Conservation (phyloP, 768 basidiomycete species). For the Leucocoprinus sp. region DNA sequence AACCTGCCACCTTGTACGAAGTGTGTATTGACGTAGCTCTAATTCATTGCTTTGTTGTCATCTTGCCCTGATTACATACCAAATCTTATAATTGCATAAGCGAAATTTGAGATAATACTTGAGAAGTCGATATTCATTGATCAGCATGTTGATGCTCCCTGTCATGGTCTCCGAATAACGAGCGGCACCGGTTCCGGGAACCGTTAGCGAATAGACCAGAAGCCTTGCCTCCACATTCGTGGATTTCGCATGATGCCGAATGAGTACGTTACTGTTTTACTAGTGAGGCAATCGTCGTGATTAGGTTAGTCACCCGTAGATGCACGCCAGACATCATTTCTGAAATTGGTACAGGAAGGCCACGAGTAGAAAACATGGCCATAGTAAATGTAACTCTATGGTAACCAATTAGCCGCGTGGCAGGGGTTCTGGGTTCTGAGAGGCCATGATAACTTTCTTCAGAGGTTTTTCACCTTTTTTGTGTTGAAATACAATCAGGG, state of each 20-base stretch:
- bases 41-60: background rate
- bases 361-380: background rate
- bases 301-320: background rate
- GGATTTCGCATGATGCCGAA: constrained; percentile 2
- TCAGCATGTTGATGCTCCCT: background rate
- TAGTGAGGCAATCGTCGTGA: background rate
- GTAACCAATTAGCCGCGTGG: constrained; percentile 7
- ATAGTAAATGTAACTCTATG: background rate
- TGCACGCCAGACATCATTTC: constrained; percentile 6
- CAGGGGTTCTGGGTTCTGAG: background rate
- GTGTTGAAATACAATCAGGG: too few species aligned
- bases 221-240: constrained; percentile 2
- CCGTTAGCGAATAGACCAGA: constrained; percentile 3
- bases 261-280: background rate
- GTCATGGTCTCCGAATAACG: constrained; percentile 2
- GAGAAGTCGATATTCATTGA: too few species aligned
- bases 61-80: background rate
- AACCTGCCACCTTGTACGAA: background rate
- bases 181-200: constrained; percentile 5
- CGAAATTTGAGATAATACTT: too few species aligned
- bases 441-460: too few species aligned
- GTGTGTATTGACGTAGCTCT: background rate
- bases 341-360: background rate
- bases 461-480: too few species aligned
- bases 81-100: too few species aligned